A percentile compares a stretch with the other conserved stretches of the same genome.
Evolutionary conservation across 2,329 filamentous ascomycete species (phyloP).

Genomic region (Penicillium sp.): DNA sequence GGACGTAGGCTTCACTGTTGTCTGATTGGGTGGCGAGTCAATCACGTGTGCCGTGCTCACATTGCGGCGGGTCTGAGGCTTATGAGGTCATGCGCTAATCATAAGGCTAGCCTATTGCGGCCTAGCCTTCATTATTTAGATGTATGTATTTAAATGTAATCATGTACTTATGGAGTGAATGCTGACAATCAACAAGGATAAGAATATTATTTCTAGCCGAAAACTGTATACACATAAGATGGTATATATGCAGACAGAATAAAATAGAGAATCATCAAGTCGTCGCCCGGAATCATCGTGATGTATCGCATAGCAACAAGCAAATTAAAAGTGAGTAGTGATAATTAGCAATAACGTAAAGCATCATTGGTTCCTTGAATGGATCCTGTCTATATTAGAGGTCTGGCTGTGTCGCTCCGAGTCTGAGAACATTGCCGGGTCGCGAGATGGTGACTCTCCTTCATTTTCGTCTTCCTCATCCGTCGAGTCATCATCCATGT

Average conservation of each 20-base stretch:
- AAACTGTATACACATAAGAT: background rate
- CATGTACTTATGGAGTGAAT: too few species aligned
- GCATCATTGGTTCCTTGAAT: background rate
- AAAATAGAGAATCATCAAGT: background rate
- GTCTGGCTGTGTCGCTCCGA: conserved; percentile 6
- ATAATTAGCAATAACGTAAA: background rate
- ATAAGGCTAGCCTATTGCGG: background rate
- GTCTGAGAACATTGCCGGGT: background rate
- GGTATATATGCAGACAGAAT: conserved; percentile 3
- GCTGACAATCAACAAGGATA: too few species aligned
- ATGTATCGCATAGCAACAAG: background rate
- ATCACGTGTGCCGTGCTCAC: conserved; percentile 7
- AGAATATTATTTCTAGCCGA: background rate
- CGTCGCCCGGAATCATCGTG: background rate
- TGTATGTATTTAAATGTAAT: too few species aligned
- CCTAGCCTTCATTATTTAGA: too few species aligned
- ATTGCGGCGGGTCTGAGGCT: background rate
- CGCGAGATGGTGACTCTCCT: conserved; percentile 23
- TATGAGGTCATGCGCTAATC: conserved; percentile 5
- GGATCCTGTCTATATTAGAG: background rate
- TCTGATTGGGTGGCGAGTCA: conserved; percentile 5
- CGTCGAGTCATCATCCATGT: conserved; percentile 32
- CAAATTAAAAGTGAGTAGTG: background rate
- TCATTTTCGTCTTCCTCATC: conserved; percentile 31
- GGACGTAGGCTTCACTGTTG: background rate